Evolutionary conservation across 176 grass and related monocot genomes (phyloP).

Genomic region (Eremochloa ophiuroides): DNA sequence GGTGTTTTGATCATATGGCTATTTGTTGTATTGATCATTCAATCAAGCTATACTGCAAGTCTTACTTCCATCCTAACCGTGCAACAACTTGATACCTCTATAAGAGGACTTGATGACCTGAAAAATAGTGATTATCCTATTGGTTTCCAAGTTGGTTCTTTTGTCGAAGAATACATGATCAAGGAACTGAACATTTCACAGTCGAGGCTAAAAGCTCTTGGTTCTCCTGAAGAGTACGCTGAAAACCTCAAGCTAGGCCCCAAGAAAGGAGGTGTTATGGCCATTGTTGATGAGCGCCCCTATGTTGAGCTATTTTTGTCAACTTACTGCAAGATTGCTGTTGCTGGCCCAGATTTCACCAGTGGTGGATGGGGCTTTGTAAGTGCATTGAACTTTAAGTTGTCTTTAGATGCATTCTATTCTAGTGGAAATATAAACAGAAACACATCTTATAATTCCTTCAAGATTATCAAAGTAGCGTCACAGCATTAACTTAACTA

Average conservation of each 20-base stretch:
- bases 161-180: slow-evolving; percentile 86
- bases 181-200: slow-evolving; percentile 64
- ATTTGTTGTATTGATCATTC: slow-evolving; percentile 94
- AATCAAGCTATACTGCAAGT: slow-evolving; percentile 94
- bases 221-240: slow-evolving; percentile 66
- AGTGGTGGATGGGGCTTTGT: slow-evolving; percentile 94
- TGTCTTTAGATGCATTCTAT: background rate
- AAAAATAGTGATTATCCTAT: slow-evolving; percentile 56
- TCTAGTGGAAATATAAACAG: background rate
- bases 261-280: slow-evolving; percentile 69
- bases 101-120: slow-evolving; percentile 79
- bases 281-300: slow-evolving; percentile 80
- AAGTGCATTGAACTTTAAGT: slow-evolving; percentile 36
- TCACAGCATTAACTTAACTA: background rate
- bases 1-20: slow-evolving; percentile 89
- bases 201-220: slow-evolving; percentile 64
- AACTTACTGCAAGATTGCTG: slow-evolving; percentile 62
- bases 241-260: slow-evolving; percentile 62
- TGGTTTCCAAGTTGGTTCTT: slow-evolving; percentile 86
- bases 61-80: slow-evolving; percentile 96
- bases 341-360: slow-evolving; percentile 92
- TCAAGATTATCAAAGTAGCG: background rate
- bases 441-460: background rate
- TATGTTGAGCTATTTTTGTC: slow-evolving; percentile 77
- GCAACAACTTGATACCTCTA: slow-evolving; percentile 73